These are phyloP conservation scores for Cyclaneusma minus DNA, from an alignment of 2,329 filamentous ascomycete species.

Conservation along the genomic window DNA sequence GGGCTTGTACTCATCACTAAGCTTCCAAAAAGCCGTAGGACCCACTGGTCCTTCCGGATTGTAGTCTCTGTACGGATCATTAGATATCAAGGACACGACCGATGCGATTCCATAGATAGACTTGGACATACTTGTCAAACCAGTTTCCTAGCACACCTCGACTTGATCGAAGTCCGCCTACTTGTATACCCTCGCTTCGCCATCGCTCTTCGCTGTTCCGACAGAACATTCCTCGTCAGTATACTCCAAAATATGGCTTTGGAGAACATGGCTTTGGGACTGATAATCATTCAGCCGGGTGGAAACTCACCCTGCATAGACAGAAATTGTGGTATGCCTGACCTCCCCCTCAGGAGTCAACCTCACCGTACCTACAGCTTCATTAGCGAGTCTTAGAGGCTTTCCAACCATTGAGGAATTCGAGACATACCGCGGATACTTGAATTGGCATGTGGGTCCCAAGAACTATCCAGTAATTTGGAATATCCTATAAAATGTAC, in stretches of 20 bases:
- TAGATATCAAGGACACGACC: too few species aligned
- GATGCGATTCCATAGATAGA: too few species aligned
- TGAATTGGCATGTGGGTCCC: conserved; percentile 55
- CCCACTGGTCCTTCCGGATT: conserved; percentile 55
- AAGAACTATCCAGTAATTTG: conserved; percentile 43
- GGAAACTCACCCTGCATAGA: conserved; percentile 34
- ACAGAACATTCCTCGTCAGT: conserved; percentile 14
- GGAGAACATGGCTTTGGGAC: background rate
- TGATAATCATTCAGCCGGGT: too few species aligned
- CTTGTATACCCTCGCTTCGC: conserved; percentile 62
- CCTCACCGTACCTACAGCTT: conserved; percentile 35
- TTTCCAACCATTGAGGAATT: conserved; percentile 6
- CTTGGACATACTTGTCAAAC: conserved; percentile 53
- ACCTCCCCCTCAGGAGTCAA: conserved; percentile 57
- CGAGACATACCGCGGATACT: conserved; percentile 40
- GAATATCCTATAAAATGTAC: conserved; percentile 53
- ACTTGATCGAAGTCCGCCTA: conserved; percentile 49
- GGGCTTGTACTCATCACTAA: conserved; percentile 40
- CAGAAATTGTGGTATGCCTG: conserved; percentile 55
- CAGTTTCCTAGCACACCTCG: conserved; percentile 60
- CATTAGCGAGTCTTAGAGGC: background rate
- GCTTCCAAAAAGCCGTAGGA: conserved; percentile 67
- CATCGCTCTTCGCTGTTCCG: conserved; percentile 54
- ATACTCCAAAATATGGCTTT: background rate
- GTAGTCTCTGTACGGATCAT: conserved; percentile 33